Evolutionary conservation across 2,329 filamentous ascomycete genomes (phyloP).

Genomic region (Ophiocordyceps robertsii): DNA sequence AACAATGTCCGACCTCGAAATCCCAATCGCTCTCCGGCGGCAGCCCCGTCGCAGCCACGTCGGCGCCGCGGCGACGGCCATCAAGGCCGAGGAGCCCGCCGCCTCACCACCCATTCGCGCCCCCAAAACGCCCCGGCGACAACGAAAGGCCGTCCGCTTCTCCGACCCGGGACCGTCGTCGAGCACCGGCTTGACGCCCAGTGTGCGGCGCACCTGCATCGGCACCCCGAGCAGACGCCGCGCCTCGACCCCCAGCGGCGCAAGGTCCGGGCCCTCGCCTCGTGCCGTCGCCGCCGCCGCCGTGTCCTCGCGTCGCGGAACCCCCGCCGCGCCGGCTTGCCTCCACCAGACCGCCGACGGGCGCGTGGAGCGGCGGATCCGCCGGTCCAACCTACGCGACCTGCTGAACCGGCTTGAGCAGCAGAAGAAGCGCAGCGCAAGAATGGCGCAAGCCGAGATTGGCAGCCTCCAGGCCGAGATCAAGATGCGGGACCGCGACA

Average conservation of each 20-base stretch:
- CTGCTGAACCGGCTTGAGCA: constrained; percentile 40
- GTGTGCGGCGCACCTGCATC: constrained; percentile 39
- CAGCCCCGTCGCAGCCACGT: constrained; percentile 29
- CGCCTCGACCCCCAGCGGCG: constrained; percentile 27
- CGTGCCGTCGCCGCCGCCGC: constrained; percentile 4
- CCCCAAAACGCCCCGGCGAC: constrained; percentile 16
- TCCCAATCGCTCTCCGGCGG: constrained; percentile 43
- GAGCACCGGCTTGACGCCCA: constrained; percentile 44
- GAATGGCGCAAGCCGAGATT: constrained; percentile 31
- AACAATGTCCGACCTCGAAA: constrained; percentile 25
- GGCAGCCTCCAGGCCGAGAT: constrained; percentile 34
- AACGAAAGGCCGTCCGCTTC: constrained; percentile 41
- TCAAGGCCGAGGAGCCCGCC: constrained; percentile 2
- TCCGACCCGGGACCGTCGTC: constrained; percentile 38
- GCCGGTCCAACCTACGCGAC: constrained; percentile 42
- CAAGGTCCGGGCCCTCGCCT: constrained; percentile 3
- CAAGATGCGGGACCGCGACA: constrained; percentile 35
- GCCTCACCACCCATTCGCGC: constrained; percentile 4
- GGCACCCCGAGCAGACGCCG: constrained; percentile 25
- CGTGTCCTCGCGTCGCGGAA: constrained; percentile 17
- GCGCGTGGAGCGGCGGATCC: constrained; percentile 41
- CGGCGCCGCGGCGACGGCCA: constrained; percentile 10
- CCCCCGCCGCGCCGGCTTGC: constrained; percentile 10
- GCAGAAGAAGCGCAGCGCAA: constrained; percentile 28
- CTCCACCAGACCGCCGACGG: constrained; percentile 43